Base-by-base conservation (phyloP, 2,329 filamentous ascomycete species). In the Fusarium nodosum region DNA sequence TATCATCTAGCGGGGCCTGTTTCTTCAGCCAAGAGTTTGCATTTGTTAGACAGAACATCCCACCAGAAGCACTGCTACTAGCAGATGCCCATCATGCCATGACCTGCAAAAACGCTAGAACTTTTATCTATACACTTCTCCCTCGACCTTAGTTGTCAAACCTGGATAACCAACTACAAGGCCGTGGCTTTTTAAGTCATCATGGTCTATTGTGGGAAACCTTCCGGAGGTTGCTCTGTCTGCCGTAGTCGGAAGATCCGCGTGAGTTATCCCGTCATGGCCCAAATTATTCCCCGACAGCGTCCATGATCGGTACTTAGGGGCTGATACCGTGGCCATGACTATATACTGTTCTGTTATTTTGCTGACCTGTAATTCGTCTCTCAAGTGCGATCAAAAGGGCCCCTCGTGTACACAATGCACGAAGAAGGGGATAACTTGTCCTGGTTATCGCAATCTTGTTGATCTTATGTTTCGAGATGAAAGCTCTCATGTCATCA, bases 201-300 rank as follows among this genome's bases (percentile, higher is more conserved):
- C 57, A 87, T 88, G 86, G 85, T 87, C 8, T 88, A 86, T 72
- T 87, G 86, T 68, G 85, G 86, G 7, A 87, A 86, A 71, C 85
- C 86, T 44, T 87, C 85, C 38, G 86, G 85, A 73, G 85, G 85
- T 41, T 88, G 86, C 75, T 85, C 84, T 68, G 84, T 80, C 67
- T 88, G 86, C 71, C 82, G 86, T 66, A 82, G 84, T 72, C 83
- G 85, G 69, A 88, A 87, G 76, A 85, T 87, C 64, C 83, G 84
- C 60, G 85, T 87, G 78, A 79, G 85, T 82, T 56, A 30, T 24
- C 44, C 56, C 46, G 26, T 39, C 34, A 39, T 24, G 20, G 47
- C 46, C 51, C 12, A 38, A 52, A 41, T 52, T 36, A 42, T 50
- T 44, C 30, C 39, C 39, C 38, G 16, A 47, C 46, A 31, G 52